A percentile compares a stretch with the other conserved stretches of the same genome.
These are phyloP conservation scores for Clohesyomyces aquaticus DNA, from an alignment of 495 filamentous ascomycete species.

Conservation along the genomic window DNA sequence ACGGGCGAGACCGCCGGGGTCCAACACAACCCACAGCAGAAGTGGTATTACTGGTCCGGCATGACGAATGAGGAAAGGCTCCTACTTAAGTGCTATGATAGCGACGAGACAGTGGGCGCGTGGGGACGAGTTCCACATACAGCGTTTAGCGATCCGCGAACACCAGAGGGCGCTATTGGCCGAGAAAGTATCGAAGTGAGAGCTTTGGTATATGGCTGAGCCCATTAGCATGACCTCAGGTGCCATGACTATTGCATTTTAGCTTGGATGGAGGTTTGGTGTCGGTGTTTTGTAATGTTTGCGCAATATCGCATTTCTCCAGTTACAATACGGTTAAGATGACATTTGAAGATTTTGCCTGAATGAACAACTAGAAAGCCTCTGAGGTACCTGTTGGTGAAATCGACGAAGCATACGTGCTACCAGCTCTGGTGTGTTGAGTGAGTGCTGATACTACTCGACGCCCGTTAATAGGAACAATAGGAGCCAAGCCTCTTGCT, in stretches of 20 bases:
- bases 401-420: too few species aligned
- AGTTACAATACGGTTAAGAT: too few species aligned
- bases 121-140: conserved; percentile 73
- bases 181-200: conserved; percentile 86
- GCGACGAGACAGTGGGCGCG: conserved; percentile 57
- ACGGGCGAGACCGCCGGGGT: conserved; percentile 80
- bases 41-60: conserved; percentile 80
- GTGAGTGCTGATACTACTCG: too few species aligned
- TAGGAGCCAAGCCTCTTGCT: too few species aligned
- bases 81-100: conserved; percentile 83
- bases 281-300: neutral
- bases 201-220: conserved; percentile 77
- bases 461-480: too few species aligned
- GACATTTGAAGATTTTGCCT: too few species aligned
- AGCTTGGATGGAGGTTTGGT: too few species aligned
- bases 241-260: too few species aligned
- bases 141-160: conserved; percentile 76
- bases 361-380: too few species aligned
- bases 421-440: too few species aligned
- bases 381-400: too few species aligned
- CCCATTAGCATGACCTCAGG: neutral
- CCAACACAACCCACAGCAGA: conserved; percentile 58
- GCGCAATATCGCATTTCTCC: too few species aligned
- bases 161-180: conserved; percentile 54
- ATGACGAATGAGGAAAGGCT: conserved; percentile 76